Base-by-base conservation (phyloP, 306 rosid genomes). In the apple (Malus domestica) region DNA sequence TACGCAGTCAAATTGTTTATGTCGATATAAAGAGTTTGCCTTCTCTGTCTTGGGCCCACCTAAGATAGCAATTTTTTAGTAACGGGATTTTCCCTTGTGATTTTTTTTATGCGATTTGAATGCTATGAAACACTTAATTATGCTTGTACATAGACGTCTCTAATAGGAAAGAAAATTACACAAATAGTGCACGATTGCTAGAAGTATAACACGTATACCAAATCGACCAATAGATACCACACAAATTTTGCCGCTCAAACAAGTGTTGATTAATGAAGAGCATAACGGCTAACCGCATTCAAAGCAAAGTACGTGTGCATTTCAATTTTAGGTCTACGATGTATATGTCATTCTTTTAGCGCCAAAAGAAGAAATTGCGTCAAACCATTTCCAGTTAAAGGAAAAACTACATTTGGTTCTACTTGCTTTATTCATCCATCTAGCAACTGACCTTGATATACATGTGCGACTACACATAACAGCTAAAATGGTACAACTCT, bases 401-500 rank as follows among this genome's bases (percentile, higher is more conserved):
- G 67, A 8, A 40, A 40, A 8, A 40, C 44, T 40, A 40, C 10
- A 40, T 40, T 8, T 40, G 4, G 33, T 10, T 70, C 13, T 23
- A 75, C 30, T 55, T 63, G 14, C 51, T 45, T 51, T 58, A 72
- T 27, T 54, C 68, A 23, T 79, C 59, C 75, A 68, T 78, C 22
- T 13, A 19, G 72, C 35, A 66, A 76, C 65, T 16, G 60, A 45
- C 45, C 44, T 58, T 15, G 69, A 64, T 29, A 16, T 71, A 84
- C 78, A 72, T 58, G 68, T 46, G 23, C 30, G 54, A 38, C 69
- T 30, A 78, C 78, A 73, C 33, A 64, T 58, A 77, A 77, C 44
- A 44, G 59, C 68, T 79, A 66, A 18, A 79, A 45, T 71, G 38
- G 30, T 76, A 51, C 30, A 73, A 68, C 38, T 42, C 52, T 83